phyloP scores from a whole-genome alignment of 2,329 filamentous ascomycete species.

The Clonostachys rosea region DNA sequence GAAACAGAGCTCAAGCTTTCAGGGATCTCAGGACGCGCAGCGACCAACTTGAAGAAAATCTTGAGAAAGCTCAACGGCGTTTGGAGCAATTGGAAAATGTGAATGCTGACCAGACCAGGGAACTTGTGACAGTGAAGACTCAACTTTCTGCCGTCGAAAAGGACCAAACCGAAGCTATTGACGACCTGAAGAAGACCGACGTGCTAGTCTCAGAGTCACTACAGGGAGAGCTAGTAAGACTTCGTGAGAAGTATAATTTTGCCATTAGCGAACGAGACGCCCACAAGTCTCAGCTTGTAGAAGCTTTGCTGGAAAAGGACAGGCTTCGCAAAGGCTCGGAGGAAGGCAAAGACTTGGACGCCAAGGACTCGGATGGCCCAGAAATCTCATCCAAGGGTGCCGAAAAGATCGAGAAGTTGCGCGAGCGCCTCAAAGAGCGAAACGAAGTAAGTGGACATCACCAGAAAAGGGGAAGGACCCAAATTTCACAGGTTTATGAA shows the following conservation, averaged over 20 bases:
- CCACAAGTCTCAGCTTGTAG: slow-evolving; percentile 55
- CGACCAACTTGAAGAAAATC: slow-evolving; percentile 36
- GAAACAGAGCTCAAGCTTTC: slow-evolving; percentile 48
- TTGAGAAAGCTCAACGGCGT: slow-evolving; percentile 36
- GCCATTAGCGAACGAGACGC: slow-evolving; percentile 48
- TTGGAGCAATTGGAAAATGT: slow-evolving; percentile 40
- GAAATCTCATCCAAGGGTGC: slow-evolving; percentile 32
- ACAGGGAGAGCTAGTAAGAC: slow-evolving; percentile 50
- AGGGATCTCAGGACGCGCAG: slow-evolving; percentile 44
- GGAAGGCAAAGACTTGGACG: slow-evolving; percentile 33
- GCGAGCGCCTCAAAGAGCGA: slow-evolving; percentile 47
- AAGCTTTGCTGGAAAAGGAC: slow-evolving; percentile 56
- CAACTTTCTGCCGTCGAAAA: slow-evolving; percentile 51
- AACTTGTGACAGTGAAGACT: slow-evolving; percentile 44
- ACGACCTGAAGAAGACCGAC: slow-evolving; percentile 55
- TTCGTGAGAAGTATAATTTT: slow-evolving; percentile 45
- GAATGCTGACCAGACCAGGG: slow-evolving; percentile 48
- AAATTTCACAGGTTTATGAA: too few species aligned
- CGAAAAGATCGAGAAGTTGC: slow-evolving; percentile 56
- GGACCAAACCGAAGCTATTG: slow-evolving; percentile 48
- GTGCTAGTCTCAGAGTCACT: slow-evolving; percentile 54
- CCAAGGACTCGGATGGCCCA: slow-evolving; percentile 22
- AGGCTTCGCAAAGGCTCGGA: slow-evolving; percentile 51
- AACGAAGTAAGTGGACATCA: slow-evolving; percentile 47
- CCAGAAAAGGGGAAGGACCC: slow-evolving; percentile 1